Evolutionary conservation across 2,329 filamentous ascomycete species (phyloP).

Genomic region (Hymenoscyphus salicellus): DNA sequence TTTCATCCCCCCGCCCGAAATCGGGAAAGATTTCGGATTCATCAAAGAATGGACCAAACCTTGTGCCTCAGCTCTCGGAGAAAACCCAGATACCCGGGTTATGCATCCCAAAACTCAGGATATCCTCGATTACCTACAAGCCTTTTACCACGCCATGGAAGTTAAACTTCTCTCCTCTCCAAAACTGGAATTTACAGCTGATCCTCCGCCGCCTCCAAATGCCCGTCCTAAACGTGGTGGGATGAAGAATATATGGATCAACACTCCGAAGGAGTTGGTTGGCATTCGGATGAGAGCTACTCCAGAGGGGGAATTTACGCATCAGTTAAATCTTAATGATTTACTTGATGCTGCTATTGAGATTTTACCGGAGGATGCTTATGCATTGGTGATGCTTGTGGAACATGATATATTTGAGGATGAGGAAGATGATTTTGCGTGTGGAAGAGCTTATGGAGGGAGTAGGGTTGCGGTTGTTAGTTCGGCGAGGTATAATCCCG

Average conservation of each 20-base stretch:
- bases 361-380: slow-evolving; percentile 29
- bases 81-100: background rate
- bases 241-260: slow-evolving; percentile 10
- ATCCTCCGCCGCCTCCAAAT: slow-evolving; percentile 8
- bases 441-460: slow-evolving; percentile 63
- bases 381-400: slow-evolving; percentile 29
- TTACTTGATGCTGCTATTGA: slow-evolving; percentile 30
- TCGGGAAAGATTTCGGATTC: slow-evolving; percentile 12
- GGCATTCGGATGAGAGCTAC: slow-evolving; percentile 27
- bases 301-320: slow-evolving; percentile 20
- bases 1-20: slow-evolving; percentile 23
- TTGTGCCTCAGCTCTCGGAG: background rate
- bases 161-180: slow-evolving; percentile 24
- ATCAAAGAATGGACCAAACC: slow-evolving; percentile 17
- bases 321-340: slow-evolving; percentile 32
- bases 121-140: slow-evolving; percentile 27
- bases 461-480: slow-evolving; percentile 61
- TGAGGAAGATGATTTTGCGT: slow-evolving; percentile 63
- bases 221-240: background rate
- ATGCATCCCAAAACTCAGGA: slow-evolving; percentile 15
- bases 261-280: slow-evolving; percentile 14
- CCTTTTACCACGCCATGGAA: slow-evolving; percentile 29
- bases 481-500: slow-evolving; percentile 58
- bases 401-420: slow-evolving; percentile 34
- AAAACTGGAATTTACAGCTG: slow-evolving; percentile 19